A percentile compares a stretch with the other conserved stretches of the same genome.
These are phyloP conservation scores for Didymellaceae sp. DNA, from an alignment of 2,329 filamentous ascomycete species.

Conservation along the genomic window DNA sequence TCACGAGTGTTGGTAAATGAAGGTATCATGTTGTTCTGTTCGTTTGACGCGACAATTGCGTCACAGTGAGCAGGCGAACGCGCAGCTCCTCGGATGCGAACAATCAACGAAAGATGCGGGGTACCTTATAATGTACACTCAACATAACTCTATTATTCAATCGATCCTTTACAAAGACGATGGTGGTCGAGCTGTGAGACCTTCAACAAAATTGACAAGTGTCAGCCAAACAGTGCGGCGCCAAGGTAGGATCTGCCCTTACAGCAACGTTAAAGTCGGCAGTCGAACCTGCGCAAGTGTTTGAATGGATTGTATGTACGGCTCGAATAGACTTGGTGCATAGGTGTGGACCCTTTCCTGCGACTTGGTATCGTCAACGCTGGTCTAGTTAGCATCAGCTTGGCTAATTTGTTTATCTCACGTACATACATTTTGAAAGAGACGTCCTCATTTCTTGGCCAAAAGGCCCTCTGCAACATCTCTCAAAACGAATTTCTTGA, in stretches of 20 bases:
- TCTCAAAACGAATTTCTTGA: slow-evolving; percentile 51
- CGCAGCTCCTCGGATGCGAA: slow-evolving; percentile 2
- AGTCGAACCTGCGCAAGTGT: too few species aligned
- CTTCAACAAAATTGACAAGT: too few species aligned
- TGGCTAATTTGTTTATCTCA: not conserved
- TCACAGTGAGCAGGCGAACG: slow-evolving; percentile 4
- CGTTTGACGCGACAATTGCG: slow-evolving; percentile 8
- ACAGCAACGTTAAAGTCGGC: too few species aligned
- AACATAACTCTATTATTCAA: too few species aligned
- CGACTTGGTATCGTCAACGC: not conserved
- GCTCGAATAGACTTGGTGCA: too few species aligned
- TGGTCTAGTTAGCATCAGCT: not conserved
- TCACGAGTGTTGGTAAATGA: not conserved
- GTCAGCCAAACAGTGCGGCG: too few species aligned
- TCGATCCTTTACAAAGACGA: too few species aligned
- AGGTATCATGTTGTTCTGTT: slow-evolving; percentile 6
- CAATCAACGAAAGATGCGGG: not conserved
- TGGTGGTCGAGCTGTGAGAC: too few species aligned
- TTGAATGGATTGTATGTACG: too few species aligned
- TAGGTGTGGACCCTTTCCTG: too few species aligned
- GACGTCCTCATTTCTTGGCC: slow-evolving; percentile 7
- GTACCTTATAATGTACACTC: too few species aligned
- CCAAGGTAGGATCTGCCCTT: too few species aligned
- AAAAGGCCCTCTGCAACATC: slow-evolving; percentile 37
- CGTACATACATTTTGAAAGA: not conserved